Conservation (phyloP, 1,284 basidiomycete genomes). For the Sutorius eximius region DNA sequence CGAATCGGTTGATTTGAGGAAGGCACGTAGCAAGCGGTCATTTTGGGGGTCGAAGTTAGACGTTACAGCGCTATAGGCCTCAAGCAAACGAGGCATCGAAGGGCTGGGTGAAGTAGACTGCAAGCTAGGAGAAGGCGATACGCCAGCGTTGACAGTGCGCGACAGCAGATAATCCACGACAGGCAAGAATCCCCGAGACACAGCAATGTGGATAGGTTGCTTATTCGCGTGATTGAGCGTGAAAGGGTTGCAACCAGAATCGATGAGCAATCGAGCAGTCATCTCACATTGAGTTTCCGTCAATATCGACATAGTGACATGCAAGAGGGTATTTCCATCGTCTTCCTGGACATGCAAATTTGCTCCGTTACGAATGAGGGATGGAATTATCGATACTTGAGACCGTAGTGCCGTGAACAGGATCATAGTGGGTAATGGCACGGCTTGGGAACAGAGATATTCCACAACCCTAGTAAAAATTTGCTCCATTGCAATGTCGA, state of each 20-base stretch:
- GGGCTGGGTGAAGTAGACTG: neutral
- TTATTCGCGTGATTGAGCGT: neutral
- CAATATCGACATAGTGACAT: neutral
- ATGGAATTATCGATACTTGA: neutral
- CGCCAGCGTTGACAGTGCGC: too few relatives aligned
- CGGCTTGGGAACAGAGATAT: neutral
- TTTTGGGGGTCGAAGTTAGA: too few relatives aligned
- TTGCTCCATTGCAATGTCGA: neutral
- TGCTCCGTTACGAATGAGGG: neutral
- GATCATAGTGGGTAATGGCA: neutral
- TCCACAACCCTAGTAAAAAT: neutral
- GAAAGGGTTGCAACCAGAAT: neutral
- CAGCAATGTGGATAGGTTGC: neutral
- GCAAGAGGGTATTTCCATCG: neutral
- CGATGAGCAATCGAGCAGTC: neutral
- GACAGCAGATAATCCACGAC: constrained; percentile 3
- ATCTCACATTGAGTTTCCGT: neutral
- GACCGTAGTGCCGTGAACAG: neutral
- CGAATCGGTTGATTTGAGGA: neutral
- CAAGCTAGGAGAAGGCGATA: neutral
- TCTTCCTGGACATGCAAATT: neutral
- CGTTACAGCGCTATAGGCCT: neutral
- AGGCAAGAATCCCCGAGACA: neutral
- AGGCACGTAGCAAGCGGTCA: neutral
- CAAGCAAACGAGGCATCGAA: neutral